These are phyloP conservation scores for Arabidopsis lyrata DNA, from an alignment of 441 rosid genomes.

Conservation along the genomic window DNA sequence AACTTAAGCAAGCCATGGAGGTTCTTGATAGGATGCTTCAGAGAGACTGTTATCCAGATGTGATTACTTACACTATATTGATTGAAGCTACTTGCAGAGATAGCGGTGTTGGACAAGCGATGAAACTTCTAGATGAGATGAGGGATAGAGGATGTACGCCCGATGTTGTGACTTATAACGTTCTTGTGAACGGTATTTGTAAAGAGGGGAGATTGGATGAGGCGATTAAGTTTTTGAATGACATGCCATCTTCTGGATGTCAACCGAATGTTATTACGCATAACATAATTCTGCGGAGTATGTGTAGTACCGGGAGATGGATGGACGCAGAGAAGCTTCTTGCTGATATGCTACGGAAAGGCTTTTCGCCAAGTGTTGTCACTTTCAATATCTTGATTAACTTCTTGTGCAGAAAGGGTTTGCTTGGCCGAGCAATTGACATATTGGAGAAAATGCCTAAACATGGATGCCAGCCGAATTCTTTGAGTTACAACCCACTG, in stretches of 20 bases:
- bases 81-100: conserved; percentile 90
- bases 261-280: conserved; percentile 84
- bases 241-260: conserved; percentile 71
- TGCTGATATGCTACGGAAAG: conserved; percentile 73
- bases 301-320: conserved; percentile 93
- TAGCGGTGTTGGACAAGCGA: conserved; percentile 80
- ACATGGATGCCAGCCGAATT: conserved; percentile 82
- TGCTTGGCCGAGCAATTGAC: conserved; percentile 81
- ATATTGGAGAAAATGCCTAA: conserved; percentile 83
- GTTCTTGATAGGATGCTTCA: conserved; percentile 71
- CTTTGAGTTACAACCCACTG: conserved; percentile 80
- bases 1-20: conserved; percentile 79
- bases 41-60: conserved; percentile 79
- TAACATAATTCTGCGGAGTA: conserved; percentile 79
- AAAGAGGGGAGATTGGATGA: conserved; percentile 87
- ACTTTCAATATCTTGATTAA: conserved; percentile 89
- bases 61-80: conserved; percentile 80
- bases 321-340: conserved; percentile 85
- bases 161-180: conserved; percentile 84
- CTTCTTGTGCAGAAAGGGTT: conserved; percentile 82
- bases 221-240: conserved; percentile 78
- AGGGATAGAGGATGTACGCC: conserved; percentile 79
- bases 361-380: conserved; percentile 82
- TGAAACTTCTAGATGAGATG: conserved; percentile 95
- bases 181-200: conserved; percentile 87